A percentile compares a stretch with the other conserved stretches of the same genome.
Evolutionary conservation across 768 basidiomycete genomes (phyloP).

Genomic region (Termitomyces sp.): DNA sequence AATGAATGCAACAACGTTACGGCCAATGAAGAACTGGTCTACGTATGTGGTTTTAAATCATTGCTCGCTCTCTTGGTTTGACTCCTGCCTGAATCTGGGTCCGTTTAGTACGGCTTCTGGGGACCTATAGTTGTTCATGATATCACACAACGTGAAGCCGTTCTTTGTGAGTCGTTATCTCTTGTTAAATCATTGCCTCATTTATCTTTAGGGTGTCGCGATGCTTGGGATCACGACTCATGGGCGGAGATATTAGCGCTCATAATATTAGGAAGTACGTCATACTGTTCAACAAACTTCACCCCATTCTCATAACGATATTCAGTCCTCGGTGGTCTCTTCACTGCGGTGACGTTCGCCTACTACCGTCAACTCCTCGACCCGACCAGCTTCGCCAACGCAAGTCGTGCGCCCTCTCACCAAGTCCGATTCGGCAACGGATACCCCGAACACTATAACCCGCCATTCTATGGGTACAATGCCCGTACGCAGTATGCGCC

Average conservation of each 20-base stretch:
- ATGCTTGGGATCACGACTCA: constrained; percentile 59
- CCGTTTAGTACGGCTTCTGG: constrained; percentile 49
- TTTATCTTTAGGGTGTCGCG: constrained; percentile 51
- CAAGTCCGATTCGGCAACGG: constrained; percentile 29
- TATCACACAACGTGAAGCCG: constrained; percentile 37
- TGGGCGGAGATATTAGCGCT: constrained; percentile 67
- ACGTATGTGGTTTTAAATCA: constrained; percentile 24
- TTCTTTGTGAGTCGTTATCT: constrained; percentile 36
- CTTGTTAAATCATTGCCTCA: constrained; percentile 4
- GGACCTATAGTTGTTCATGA: constrained; percentile 35
- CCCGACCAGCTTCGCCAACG: constrained; percentile 55
- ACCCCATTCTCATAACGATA: background rate
- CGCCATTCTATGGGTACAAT: constrained; percentile 36
- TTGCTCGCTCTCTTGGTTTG: background rate
- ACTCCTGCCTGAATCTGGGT: background rate
- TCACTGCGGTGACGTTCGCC: constrained; percentile 61
- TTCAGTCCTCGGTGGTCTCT: constrained; percentile 55
- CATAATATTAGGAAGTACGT: constrained; percentile 56
- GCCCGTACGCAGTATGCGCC: constrained; percentile 36
- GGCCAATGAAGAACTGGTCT: constrained; percentile 30
- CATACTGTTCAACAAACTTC: background rate
- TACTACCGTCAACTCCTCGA: constrained; percentile 77
- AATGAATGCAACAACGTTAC: constrained; percentile 45
- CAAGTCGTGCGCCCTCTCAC: constrained; percentile 41
- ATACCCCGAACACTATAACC: constrained; percentile 53